phyloP scores from a whole-genome alignment of 495 filamentous ascomycete genomes.

The Viridothelium virens region DNA sequence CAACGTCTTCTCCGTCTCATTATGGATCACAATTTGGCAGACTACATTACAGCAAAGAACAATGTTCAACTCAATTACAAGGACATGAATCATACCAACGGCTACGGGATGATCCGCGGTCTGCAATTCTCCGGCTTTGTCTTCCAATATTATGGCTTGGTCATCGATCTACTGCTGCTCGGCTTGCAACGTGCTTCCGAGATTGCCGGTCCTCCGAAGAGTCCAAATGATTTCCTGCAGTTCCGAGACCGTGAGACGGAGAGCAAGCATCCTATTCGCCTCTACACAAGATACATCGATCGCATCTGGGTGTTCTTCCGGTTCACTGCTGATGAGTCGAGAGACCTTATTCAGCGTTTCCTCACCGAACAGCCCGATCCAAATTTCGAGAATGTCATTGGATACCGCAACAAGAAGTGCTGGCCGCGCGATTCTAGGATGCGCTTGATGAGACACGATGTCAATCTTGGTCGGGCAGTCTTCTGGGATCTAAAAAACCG shows the following conservation, averaged over 20 bases:
- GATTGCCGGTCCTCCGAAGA: conserved; percentile 93
- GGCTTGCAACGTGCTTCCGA: conserved; percentile 92
- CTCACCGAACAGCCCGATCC: conserved; percentile 97
- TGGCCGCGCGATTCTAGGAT: conserved; percentile 97
- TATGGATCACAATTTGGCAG: conserved; percentile 99
- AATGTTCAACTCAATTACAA: conserved; percentile 99
- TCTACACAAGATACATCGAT: conserved; percentile 97
- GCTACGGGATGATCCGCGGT: conserved; percentile 95
- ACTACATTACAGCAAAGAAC: conserved; percentile 99
- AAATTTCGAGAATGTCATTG: conserved; percentile 99
- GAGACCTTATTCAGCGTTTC: conserved; percentile 96
- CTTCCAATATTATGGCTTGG: conserved; percentile 97
- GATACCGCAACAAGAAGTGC: conserved; percentile 98
- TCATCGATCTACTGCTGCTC: conserved; percentile 87
- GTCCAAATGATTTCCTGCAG: conserved; percentile 96
- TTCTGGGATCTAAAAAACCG: conserved; percentile 99
- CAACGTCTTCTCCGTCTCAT: conserved; percentile 90
- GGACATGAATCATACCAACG: conserved; percentile 99
- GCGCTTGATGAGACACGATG: conserved; percentile 98
- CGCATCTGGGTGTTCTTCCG: conserved; percentile 97
- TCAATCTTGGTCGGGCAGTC: conserved; percentile 93
- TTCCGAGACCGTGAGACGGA: conserved; percentile 89
- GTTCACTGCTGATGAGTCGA: conserved; percentile 86
- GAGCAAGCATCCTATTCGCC: conserved; percentile 83
- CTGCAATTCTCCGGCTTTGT: conserved; percentile 97